phyloP scores from a whole-genome alignment of 139 green algal species.

The Tetraselmis chui region DNA sequence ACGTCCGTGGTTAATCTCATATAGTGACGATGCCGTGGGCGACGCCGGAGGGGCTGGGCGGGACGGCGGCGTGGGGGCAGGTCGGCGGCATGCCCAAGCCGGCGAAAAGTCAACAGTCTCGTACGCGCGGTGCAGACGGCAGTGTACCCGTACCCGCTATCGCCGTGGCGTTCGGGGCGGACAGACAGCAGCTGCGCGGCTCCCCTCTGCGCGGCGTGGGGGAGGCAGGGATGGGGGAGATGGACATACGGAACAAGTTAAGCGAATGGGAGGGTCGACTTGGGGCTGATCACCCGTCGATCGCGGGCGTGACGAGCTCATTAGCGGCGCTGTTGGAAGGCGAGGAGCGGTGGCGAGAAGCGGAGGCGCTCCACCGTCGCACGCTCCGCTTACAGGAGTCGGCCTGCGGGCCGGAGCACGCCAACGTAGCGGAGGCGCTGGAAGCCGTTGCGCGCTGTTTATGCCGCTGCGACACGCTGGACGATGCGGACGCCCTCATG shows the following conservation, averaged over 20 bases:
- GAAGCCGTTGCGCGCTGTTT: not conserved
- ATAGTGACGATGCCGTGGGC: not conserved
- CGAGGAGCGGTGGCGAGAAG: not conserved
- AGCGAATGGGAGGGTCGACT: not conserved
- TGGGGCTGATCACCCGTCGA: not conserved
- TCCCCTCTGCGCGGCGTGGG: not conserved
- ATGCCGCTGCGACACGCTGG: not conserved
- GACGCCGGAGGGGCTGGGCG: not conserved
- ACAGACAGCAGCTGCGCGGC: no score
- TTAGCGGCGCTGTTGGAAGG: not conserved
- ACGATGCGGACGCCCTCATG: not conserved
- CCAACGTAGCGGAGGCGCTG: not conserved
- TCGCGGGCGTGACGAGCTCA: not conserved
- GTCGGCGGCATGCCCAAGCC: no score
- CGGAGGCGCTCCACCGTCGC: not conserved
- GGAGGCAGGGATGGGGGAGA: not conserved
- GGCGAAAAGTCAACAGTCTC: no score
- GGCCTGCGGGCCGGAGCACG: not conserved
- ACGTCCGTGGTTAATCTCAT: no score
- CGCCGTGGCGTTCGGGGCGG: no score
- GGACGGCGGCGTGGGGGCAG: not conserved
- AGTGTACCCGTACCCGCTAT: no score
- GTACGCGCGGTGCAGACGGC: no score
- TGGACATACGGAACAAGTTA: not conserved
- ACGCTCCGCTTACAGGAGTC: not conserved